Evolutionary conservation across 768 basidiomycete species (phyloP).

Genomic region (Mycena albidolilacea): DNA sequence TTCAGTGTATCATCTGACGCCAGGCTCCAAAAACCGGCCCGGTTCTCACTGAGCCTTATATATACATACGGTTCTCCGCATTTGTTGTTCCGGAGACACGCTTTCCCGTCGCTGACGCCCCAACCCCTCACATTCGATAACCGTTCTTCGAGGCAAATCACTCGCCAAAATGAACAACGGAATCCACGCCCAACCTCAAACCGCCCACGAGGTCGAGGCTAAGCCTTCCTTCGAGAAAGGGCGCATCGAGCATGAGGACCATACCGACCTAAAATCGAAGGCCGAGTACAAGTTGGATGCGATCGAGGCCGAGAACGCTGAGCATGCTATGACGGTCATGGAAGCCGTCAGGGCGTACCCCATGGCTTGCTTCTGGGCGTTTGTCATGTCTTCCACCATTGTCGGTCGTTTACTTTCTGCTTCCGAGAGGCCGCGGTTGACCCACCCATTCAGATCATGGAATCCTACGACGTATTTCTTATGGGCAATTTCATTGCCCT

Average conservation of each 20-base stretch:
- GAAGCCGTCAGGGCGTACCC: constrained; percentile 37
- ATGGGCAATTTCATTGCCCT: constrained; percentile 40
- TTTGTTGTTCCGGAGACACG: too few species aligned
- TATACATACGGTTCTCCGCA: too few species aligned
- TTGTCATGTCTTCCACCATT: constrained; percentile 40
- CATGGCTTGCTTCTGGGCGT: constrained; percentile 41
- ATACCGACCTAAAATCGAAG: constrained; percentile 19
- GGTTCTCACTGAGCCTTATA: too few species aligned
- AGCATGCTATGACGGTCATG: constrained; percentile 36
- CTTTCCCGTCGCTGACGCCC: too few species aligned
- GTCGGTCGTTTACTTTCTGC: constrained; percentile 20
- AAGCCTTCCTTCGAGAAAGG: constrained; percentile 18
- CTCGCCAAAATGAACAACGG: neutral
- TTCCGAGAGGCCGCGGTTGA: neutral
- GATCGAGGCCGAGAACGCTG: constrained; percentile 34
- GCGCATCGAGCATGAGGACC: constrained; percentile 2
- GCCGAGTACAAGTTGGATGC: constrained; percentile 33
- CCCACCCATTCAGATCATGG: constrained; percentile 35
- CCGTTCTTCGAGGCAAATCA: neutral
- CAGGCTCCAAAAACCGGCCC: too few species aligned
- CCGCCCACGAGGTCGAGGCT: neutral
- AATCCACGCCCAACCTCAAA: neutral
- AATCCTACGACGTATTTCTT: constrained; percentile 41
- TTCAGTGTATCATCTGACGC: too few species aligned
- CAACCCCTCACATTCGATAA: neutral